Conservation (phyloP, 192 early-diverging fungal species). For the Linnemannia schmuckeri region DNA sequence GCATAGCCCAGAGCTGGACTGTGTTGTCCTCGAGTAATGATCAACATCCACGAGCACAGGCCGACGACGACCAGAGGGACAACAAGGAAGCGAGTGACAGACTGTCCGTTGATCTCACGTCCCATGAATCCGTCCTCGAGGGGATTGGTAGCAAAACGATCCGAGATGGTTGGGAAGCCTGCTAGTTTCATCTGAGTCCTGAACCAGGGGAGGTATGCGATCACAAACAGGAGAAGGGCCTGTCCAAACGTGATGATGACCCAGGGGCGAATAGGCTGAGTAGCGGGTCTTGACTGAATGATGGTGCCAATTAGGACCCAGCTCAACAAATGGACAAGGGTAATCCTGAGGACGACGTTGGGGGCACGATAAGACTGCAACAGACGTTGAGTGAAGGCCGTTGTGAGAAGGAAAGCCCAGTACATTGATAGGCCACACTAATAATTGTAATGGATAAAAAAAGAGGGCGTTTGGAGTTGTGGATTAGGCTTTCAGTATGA, state of each 20-base stretch:
- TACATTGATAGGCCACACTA: conserved; percentile 65
- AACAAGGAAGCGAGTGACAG: conserved; percentile 41
- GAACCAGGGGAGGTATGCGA: conserved; percentile 47
- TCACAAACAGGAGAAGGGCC: conserved; percentile 49
- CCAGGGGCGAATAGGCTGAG: conserved; percentile 66
- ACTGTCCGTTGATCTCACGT: conserved; percentile 42
- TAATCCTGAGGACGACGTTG: conserved; percentile 61
- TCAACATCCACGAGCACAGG: conserved; percentile 64
- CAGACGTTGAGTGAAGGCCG: conserved; percentile 60
- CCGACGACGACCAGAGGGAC: conserved; percentile 61
- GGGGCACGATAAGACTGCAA: conserved; percentile 62
- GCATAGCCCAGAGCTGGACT: background rate
- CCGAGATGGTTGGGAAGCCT: conserved; percentile 35
- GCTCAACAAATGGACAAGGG: conserved; percentile 56
- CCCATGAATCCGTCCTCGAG: conserved; percentile 56
- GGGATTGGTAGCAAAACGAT: conserved; percentile 25
- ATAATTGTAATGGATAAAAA: background rate
- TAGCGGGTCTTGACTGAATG: conserved; percentile 50
- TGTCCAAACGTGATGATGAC: conserved; percentile 60
- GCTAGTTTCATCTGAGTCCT: conserved; percentile 30
- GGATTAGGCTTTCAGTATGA: background rate
- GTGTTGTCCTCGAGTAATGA: conserved; percentile 55
- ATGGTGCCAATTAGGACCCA: conserved; percentile 60
- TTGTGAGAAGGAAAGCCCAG: conserved; percentile 66
- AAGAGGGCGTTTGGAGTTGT: background rate